A percentile compares a stretch with the other conserved stretches of the same genome.
Evolutionary conservation across 257 asterid genomes (phyloP).

Genomic region (Solanum sparsipilum): DNA sequence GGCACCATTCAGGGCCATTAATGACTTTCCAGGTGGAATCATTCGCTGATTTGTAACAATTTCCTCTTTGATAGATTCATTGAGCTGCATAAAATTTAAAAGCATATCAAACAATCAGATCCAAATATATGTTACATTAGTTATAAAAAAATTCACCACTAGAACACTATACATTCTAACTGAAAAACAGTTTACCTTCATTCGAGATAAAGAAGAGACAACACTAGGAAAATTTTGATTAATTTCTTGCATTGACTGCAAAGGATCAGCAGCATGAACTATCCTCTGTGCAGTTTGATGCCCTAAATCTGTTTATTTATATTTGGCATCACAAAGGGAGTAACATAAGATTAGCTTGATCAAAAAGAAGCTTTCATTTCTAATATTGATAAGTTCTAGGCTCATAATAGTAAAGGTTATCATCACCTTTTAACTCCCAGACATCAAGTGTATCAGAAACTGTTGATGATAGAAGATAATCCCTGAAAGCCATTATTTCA

Average conservation of each 20-base stretch:
- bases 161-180: background rate
- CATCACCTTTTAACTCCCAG: slow-evolving; percentile 93
- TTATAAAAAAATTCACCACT: background rate
- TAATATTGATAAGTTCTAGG: background rate
- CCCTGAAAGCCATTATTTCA: slow-evolving; percentile 98
- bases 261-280: slow-evolving; percentile 92
- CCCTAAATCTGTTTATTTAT: slow-evolving; percentile 58
- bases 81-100: slow-evolving; percentile 50
- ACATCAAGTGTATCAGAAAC: slow-evolving; percentile 84
- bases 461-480: slow-evolving; percentile 77
- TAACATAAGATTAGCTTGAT: background rate
- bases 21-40: slow-evolving; percentile 98
- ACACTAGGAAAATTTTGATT: slow-evolving; percentile 91
- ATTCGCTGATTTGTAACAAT: slow-evolving; percentile 83
- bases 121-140: background rate
- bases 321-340: background rate
- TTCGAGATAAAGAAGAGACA: slow-evolving; percentile 91
- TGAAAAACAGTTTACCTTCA: slow-evolving; percentile 50
- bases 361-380: background rate
- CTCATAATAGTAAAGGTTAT: background rate
- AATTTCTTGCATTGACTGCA: slow-evolving; percentile 92
- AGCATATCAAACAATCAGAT: slow-evolving; percentile 17
- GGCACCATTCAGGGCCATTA: slow-evolving; percentile 98
- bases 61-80: slow-evolving; percentile 92
- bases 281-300: slow-evolving; percentile 99